These are phyloP conservation scores for Scheffersomyces amazonensis DNA, from an alignment of 805 yeast species.

Conservation along the genomic window DNA sequence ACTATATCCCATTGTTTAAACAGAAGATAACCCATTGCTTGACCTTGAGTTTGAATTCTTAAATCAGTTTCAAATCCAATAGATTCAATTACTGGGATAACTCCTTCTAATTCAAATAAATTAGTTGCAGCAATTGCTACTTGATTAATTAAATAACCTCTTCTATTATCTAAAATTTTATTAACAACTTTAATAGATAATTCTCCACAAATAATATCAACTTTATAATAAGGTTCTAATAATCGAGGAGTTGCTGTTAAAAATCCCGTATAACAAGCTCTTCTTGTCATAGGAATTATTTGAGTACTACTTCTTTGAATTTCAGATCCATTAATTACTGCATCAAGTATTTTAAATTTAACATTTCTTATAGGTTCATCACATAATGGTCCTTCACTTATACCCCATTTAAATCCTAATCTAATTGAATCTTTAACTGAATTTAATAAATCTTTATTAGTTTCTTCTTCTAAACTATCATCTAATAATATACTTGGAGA, in stretches of 20 bases:
- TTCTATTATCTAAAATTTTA: slow-evolving; percentile 52
- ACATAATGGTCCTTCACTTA: slow-evolving; percentile 87
- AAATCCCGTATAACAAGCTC: slow-evolving; percentile 81
- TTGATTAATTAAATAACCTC: slow-evolving; percentile 54
- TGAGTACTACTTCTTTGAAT: slow-evolving; percentile 57
- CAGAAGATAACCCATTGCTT: slow-evolving; percentile 63
- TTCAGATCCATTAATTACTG: slow-evolving; percentile 46
- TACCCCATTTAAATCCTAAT: slow-evolving; percentile 83
- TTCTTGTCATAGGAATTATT: slow-evolving; percentile 75
- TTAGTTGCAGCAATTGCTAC: slow-evolving; percentile 71
- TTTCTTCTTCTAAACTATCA: slow-evolving; percentile 71
- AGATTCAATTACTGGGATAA: slow-evolving; percentile 86
- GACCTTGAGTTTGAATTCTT: slow-evolving; percentile 73
- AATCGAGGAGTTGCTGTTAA: slow-evolving; percentile 75
- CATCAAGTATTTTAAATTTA: slow-evolving; percentile 68
- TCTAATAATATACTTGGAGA: slow-evolving; percentile 58
- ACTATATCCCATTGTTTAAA: slow-evolving; percentile 74
- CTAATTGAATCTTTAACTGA: slow-evolving; percentile 52
- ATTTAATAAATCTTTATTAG: slow-evolving; percentile 50
- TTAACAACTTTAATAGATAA: slow-evolving; percentile 48
- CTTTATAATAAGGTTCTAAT: slow-evolving; percentile 75
- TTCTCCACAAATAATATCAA: slow-evolving; percentile 55
- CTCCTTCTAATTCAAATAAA: slow-evolving; percentile 57
- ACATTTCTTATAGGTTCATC: slow-evolving; percentile 76
- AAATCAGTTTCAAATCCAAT: slow-evolving; percentile 87